phyloP scores from a whole-genome alignment of 108 stramenopile species.

The Mayamaea pseudoterrestris region DNA sequence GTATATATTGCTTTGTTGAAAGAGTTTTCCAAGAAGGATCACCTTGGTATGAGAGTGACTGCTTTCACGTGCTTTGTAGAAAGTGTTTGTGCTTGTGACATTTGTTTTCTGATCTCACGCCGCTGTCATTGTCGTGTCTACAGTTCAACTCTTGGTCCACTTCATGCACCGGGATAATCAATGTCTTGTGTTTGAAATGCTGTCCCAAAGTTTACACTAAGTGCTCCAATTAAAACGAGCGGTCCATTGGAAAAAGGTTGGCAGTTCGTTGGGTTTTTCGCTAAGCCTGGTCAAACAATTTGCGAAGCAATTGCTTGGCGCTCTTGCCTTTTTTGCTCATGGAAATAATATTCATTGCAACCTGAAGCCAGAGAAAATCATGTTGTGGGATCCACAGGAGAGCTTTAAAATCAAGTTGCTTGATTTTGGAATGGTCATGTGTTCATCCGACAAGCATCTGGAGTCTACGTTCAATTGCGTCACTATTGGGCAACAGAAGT shows the following conservation, averaged over 20 bases:
- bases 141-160: conserved; percentile 80
- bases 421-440: conserved; percentile 98
- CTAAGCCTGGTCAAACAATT: conserved; percentile 94
- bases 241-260: too few species aligned
- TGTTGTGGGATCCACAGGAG: conserved; percentile 85
- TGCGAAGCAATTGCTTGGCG: conserved; percentile 89
- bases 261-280: too few species aligned
- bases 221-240: conserved; percentile 91
- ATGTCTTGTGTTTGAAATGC: conserved; percentile 95
- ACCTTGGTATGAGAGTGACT: too few species aligned
- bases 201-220: conserved; percentile 93
- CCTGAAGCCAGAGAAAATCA: conserved; percentile 99
- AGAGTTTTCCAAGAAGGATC: too few species aligned
- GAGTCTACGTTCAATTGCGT: conserved; percentile 98
- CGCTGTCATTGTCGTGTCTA: too few species aligned
- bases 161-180: conserved; percentile 92
- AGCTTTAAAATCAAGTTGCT: conserved; percentile 95
- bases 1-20: too few species aligned
- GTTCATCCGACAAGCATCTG: conserved; percentile 60
- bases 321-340: too few species aligned
- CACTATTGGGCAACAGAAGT: conserved; percentile 98
- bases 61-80: too few species aligned
- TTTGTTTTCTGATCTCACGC: too few species aligned
- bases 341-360: too few species aligned
- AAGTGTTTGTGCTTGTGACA: too few species aligned